Conservation (phyloP, 305 asterid genomes). For the Fraxinus floribunda region DNA sequence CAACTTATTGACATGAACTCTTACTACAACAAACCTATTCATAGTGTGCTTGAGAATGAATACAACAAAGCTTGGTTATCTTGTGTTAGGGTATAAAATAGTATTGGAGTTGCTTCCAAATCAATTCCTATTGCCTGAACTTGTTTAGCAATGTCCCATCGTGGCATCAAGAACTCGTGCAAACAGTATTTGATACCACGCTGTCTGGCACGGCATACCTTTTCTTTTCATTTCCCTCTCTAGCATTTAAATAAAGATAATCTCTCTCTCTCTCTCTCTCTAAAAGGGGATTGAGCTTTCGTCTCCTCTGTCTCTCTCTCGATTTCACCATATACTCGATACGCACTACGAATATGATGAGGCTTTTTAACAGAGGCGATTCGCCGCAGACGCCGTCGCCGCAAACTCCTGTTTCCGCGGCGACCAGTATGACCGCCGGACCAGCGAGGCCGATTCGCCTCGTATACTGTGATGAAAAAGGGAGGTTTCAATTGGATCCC, state of each 20-base stretch:
- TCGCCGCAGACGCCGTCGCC: conserved; percentile 48
- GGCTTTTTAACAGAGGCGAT: conserved; percentile 46
- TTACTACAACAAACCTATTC: not conserved
- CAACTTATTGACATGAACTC: not conserved
- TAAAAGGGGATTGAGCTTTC: not conserved
- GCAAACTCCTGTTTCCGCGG: conserved; percentile 41
- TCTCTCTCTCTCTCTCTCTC: not conserved
- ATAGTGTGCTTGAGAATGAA: not conserved
- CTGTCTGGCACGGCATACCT: not conserved
- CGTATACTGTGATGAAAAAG: conserved; percentile 80
- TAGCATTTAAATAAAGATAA: not conserved
- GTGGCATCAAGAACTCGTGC: not conserved
- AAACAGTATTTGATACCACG: not conserved
- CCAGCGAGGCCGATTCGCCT: conserved; percentile 93
- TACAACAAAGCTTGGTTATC: not conserved
- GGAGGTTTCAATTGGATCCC: conserved; percentile 87
- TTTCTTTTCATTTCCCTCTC: conserved; percentile 23
- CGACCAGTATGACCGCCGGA: conserved; percentile 48
- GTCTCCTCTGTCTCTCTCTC: not conserved
- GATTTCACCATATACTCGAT: conserved; percentile 15
- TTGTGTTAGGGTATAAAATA: not conserved
- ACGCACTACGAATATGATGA: conserved; percentile 38
- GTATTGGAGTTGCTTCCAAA: not conserved
- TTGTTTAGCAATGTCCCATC: not conserved
- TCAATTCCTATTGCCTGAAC: not conserved